Percentiles rank a stretch among this genome's conserved stretches.
Evolutionary conservation across 2,329 filamentous ascomycete genomes (phyloP).

Genomic region (Colletotrichum ledebouriae): DNA sequence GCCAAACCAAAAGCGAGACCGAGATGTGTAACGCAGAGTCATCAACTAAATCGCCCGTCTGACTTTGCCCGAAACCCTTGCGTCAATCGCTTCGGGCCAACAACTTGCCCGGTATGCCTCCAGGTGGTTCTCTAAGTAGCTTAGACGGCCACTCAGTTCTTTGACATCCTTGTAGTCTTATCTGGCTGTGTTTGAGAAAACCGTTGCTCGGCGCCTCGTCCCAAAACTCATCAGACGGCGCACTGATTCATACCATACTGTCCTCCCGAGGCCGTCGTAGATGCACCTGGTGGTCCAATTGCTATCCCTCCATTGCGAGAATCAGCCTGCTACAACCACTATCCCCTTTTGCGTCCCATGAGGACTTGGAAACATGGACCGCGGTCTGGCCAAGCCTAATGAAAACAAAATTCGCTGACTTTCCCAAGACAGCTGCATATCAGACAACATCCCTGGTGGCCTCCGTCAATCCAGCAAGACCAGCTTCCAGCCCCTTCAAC

Average conservation of each 20-base stretch:
- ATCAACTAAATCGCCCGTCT: neutral
- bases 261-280: neutral
- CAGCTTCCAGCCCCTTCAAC: neutral
- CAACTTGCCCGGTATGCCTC: neutral
- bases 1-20: slow-evolving; percentile 16
- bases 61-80: neutral
- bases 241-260: neutral
- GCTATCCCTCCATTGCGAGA: neutral
- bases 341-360: neutral
- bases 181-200: slow-evolving; percentile 32
- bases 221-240: slow-evolving; percentile 12
- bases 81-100: neutral
- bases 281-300: neutral
- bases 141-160: neutral
- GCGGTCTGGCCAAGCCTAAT: neutral
- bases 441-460: neutral
- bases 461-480: neutral
- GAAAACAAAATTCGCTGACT: neutral
- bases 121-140: neutral
- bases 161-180: slow-evolving; percentile 18
- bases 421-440: neutral
- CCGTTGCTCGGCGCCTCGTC: slow-evolving; percentile 29
- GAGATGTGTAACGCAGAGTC: slow-evolving; percentile 4
- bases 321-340: no score
- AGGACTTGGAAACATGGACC: neutral